Evolutionary conservation across 2,329 filamentous ascomycete species (phyloP), one percentile per base, ranked within the genome.

Genomic region (Sporothrix mexicana): DNA sequence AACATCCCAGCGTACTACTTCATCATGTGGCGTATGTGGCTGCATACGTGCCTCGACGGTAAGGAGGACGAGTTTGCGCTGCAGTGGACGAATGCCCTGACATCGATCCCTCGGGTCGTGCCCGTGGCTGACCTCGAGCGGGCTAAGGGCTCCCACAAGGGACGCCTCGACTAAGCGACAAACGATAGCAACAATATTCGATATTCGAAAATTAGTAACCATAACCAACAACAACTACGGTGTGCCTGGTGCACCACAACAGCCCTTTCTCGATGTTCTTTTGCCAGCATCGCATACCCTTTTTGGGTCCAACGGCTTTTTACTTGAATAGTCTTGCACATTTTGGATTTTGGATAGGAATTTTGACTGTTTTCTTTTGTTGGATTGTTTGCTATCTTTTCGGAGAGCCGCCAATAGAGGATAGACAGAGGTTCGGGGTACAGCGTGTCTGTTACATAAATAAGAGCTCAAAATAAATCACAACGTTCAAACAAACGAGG

Each of bases 1-100:
- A 53, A 73, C 69, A 0, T 72, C 5, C 13, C 61, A 79, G 93
- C 93, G 17, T 97, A 97, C 80, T 92, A 91, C 79, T 94, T 95
- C 79, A 93, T 97, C 76, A 84, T 90, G 15, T 97, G 93, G 93
- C 91, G 93, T 3, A 90, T 95, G 36, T 95, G 93, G 91, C 85
- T 96, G 20, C 88, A 93, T 55, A 90, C 92, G 75, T 94, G 92
- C 77, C 83, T 96, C 68, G 93, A 94, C 74, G 88, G 90, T 3
- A 86, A 86, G 62, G 92, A 93, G 78, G 88, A 92, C 57, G 88
- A 94, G 78, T 96, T 90, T 78, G 85, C 87, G 77, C 82, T 96
- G 72, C 78, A 87, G 69, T 97, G 93, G 93, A 88, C 90, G 1
- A 88, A 86, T 30, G 76, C 88, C 15, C 85, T 89, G 77, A 86